Base-by-base conservation (phyloP, 2,329 filamentous ascomycete species). In the Rosellinia necatrix region DNA sequence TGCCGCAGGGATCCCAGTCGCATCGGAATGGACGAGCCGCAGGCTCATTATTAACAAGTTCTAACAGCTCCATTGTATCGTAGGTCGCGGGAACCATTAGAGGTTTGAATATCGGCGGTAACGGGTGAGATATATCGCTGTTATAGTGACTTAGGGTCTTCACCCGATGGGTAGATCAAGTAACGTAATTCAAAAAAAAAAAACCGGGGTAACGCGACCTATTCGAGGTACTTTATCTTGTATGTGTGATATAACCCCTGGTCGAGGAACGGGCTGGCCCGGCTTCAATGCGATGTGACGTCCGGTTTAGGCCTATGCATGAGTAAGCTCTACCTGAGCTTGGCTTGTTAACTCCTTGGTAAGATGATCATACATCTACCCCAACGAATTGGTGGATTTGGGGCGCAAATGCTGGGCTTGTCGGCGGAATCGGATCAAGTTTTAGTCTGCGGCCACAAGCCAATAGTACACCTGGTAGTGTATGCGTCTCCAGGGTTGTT, bases 21-120 rank as follows among this genome's bases (percentile, higher is more conserved):
- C 84, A 87, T 73, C 82, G 78, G 68, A 86, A 87, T 30, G 83
- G 83, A 64, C 84, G 81, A 72, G 81, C 77, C 54, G 80, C 80
- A 46, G 82, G 80, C 76, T 86, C 84, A 70, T 85, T 82, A 60
- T 86, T 83, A 60, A 86, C 83, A 62, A 87, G 75, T 71, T 86
- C 84, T 74, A 86, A 79, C 65, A 87, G 78, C 73, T 86, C 84
- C 84, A 87, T 86, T 57, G 70, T 68, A 70, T 24, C 58, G 63
- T 61, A 58, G 61, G 35, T 51, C 55, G 49, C 52, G 58, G 10
- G 21, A 52, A 56, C 60, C 32, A 50, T 58, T 59, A 19, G 43
- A 22, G 5, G 53, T 60, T 53, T 55, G 38, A 54, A 43, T 53
- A 54, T 46, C 19, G 49, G 46, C 58, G 52, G 41, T 62, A 54